Evolutionary conservation across 768 basidiomycete species (phyloP).

Genomic region (Trametes cinnabarina): DNA sequence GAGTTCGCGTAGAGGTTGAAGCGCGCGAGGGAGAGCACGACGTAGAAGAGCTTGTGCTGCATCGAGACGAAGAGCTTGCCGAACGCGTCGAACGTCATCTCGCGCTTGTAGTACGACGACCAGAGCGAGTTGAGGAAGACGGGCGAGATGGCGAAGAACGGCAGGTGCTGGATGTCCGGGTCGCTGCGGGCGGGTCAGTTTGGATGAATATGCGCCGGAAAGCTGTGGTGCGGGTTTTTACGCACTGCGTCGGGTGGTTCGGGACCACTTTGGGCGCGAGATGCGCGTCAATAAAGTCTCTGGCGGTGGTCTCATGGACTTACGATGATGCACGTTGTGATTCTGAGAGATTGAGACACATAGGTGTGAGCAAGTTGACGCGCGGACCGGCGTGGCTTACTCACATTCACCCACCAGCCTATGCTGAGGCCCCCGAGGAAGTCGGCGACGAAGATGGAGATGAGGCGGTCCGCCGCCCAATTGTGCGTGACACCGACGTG

Average conservation of each 20-base stretch:
- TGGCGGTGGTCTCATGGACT: constrained; percentile 36
- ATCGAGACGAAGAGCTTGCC: constrained; percentile 62
- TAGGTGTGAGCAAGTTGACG: neutral
- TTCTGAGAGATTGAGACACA: constrained; percentile 50
- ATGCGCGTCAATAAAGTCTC: constrained; percentile 1
- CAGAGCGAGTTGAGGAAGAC: constrained; percentile 82
- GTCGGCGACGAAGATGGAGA: constrained; percentile 79
- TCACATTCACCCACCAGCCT: constrained; percentile 96
- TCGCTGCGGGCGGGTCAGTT: constrained; percentile 45
- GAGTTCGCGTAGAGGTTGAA: constrained; percentile 94
- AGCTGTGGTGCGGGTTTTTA: neutral
- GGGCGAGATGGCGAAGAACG: constrained; percentile 92
- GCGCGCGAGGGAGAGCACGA: constrained; percentile 85
- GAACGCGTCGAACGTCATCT: constrained; percentile 74
- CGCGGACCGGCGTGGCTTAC: constrained; percentile 35
- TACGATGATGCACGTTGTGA: constrained; percentile 95
- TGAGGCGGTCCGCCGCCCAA: constrained; percentile 75
- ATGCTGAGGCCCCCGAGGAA: constrained; percentile 91
- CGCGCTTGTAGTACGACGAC: constrained; percentile 92
- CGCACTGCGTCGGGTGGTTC: constrained; percentile 95
- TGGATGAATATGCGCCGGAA: too few relatives aligned
- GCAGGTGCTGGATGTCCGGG: constrained; percentile 84
- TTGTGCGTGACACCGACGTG: constrained; percentile 92
- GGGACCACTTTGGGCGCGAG: constrained; percentile 66
- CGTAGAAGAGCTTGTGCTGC: constrained; percentile 92